phyloP scores from a whole-genome alignment of 495 filamentous ascomycete species.

The Penicillium turbatum region DNA sequence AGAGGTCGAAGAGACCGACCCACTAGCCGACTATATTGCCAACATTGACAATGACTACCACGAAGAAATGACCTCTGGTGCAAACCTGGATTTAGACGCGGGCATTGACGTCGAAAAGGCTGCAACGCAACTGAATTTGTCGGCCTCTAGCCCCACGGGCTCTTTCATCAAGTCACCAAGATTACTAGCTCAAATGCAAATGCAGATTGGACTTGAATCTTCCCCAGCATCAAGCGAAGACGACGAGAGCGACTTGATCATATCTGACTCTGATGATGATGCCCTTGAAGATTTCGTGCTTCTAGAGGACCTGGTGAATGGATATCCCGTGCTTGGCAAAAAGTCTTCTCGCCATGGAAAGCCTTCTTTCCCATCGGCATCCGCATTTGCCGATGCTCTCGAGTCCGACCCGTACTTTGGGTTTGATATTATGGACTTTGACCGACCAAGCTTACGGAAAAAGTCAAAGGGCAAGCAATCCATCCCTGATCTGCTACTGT shows the following conservation, averaged over 20 bases:
- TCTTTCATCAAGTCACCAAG: background rate
- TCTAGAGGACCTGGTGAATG: slow-evolving; percentile 19
- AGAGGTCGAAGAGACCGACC: slow-evolving; percentile 56
- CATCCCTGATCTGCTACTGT: slow-evolving; percentile 49
- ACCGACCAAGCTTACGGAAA: slow-evolving; percentile 54
- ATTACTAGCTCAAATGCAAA: slow-evolving; percentile 14
- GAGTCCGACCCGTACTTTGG: slow-evolving; percentile 61
- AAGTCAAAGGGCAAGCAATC: slow-evolving; percentile 54
- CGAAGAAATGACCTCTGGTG: slow-evolving; percentile 16
- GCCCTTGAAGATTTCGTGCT: slow-evolving; percentile 12
- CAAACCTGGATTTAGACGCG: slow-evolving; percentile 4
- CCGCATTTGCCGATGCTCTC: slow-evolving; percentile 60
- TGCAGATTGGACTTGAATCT: slow-evolving; percentile 12
- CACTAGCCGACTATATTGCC: slow-evolving; percentile 70
- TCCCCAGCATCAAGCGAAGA: slow-evolving; percentile 13
- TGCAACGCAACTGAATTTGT: background rate
- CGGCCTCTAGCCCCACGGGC: slow-evolving; percentile 4
- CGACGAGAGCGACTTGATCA: slow-evolving; percentile 21
- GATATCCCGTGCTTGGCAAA: slow-evolving; percentile 7
- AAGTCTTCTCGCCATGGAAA: slow-evolving; percentile 12
- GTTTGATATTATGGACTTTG: slow-evolving; percentile 80
- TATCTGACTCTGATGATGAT: slow-evolving; percentile 12
- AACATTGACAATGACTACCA: slow-evolving; percentile 53
- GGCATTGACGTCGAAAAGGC: slow-evolving; percentile 13
- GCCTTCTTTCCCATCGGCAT: slow-evolving; percentile 54